Conservation (phyloP, 345 rosid species). For the Eucalyptus sp. region DNA sequence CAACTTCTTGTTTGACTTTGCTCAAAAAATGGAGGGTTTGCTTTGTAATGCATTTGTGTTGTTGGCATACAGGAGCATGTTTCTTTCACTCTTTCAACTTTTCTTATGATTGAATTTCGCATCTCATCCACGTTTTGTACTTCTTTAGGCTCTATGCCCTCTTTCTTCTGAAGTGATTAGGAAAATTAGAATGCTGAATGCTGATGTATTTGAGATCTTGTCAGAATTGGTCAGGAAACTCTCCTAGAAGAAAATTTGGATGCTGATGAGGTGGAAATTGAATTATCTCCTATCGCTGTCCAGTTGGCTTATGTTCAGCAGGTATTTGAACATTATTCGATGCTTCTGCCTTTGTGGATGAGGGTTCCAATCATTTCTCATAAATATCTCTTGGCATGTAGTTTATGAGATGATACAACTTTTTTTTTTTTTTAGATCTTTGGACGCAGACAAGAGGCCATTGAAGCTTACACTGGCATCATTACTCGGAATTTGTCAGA, state of each 20-base stretch:
- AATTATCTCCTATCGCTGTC: constrained; percentile 78
- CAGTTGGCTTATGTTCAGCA: constrained; percentile 87
- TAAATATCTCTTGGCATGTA: neutral
- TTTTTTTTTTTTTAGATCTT: constrained; percentile 43
- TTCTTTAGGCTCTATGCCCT: neutral
- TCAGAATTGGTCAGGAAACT: constrained; percentile 84
- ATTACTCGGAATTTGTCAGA: constrained; percentile 62
- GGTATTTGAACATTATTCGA: constrained; percentile 7
- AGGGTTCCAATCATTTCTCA: neutral
- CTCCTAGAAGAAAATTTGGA: constrained; percentile 65
- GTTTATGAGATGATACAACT: neutral
- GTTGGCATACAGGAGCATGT: neutral
- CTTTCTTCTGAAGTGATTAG: neutral
- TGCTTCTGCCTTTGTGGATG: neutral
- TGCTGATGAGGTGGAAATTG: constrained; percentile 79
- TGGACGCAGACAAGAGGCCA: constrained; percentile 56
- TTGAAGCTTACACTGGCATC: constrained; percentile 46
- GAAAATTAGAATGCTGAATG: neutral
- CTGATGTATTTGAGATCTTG: neutral
- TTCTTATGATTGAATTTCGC: neutral
- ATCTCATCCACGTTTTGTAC: neutral
- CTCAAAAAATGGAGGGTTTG: neutral
- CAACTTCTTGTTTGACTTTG: neutral
- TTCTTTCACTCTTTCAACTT: neutral
- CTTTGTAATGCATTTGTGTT: neutral